Percentiles rank a stretch among this genome's conserved stretches.
Evolutionary conservation across 176 grass and related monocot genomes (phyloP).

Genomic region (Otatea glauca): DNA sequence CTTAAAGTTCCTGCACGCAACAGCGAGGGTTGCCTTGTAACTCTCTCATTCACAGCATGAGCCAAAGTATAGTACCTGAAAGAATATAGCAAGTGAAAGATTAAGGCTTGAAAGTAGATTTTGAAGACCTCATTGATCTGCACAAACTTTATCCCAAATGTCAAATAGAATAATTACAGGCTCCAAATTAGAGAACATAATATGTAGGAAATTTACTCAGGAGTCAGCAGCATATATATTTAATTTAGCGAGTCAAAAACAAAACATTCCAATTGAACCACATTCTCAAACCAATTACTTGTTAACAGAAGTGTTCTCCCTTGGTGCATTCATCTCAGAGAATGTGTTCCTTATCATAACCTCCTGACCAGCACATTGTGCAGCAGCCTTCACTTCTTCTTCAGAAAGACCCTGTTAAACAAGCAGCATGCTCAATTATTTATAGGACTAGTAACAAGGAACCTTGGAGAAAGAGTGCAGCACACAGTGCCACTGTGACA

Average conservation of each 20-base stretch:
- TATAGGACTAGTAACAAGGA: constrained; percentile 16
- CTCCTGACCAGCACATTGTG: constrained; percentile 90
- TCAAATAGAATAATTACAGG: constrained; percentile 11
- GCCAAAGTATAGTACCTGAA: constrained; percentile 95
- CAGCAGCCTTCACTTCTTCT: constrained; percentile 93
- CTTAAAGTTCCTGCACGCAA: constrained; percentile 88
- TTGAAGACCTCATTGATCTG: background rate
- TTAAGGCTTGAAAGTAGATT: constrained; percentile 27
- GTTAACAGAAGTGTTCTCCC: constrained; percentile 80
- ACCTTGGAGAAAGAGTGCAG: constrained; percentile 15
- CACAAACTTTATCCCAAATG: constrained; percentile 24
- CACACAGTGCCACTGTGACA: background rate
- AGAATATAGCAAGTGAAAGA: constrained; percentile 15
- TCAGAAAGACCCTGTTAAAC: constrained; percentile 85
- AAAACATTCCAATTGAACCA: background rate
- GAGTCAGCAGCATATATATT: constrained; percentile 8
- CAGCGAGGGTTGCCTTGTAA: constrained; percentile 89
- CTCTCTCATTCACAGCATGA: constrained; percentile 95
- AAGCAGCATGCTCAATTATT: constrained; percentile 39
- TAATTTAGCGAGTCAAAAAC: background rate
- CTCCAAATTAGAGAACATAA: constrained; percentile 5
- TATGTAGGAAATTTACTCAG: constrained; percentile 13
- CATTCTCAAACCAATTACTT: constrained; percentile 62
- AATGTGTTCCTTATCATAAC: constrained; percentile 99
- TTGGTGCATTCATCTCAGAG: constrained; percentile 99